Evolutionary conservation across 1,139 yeast genomes (phyloP).

Genomic region (Debaryomyces robertsiae): DNA sequence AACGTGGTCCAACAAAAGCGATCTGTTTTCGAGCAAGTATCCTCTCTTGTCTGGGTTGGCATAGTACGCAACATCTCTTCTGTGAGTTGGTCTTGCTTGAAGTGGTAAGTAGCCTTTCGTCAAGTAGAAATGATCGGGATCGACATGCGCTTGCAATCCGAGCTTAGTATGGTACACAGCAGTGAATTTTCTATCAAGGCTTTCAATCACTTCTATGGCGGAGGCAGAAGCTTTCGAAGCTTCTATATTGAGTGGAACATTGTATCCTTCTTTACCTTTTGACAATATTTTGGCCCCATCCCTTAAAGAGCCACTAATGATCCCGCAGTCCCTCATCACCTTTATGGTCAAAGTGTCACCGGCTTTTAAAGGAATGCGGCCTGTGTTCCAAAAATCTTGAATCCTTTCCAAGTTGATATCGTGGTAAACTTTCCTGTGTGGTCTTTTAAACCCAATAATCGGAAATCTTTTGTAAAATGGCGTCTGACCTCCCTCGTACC

Average conservation of each 20-base stretch:
- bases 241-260: constrained; percentile 69
- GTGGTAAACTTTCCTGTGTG: constrained; percentile 49
- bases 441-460: constrained; percentile 80
- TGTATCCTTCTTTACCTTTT: constrained; percentile 58
- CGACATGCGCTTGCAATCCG: constrained; percentile 71
- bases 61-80: constrained; percentile 80
- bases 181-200: constrained; percentile 69
- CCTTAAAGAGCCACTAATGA: constrained; percentile 67
- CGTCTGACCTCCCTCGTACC: constrained; percentile 99
- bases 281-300: constrained; percentile 87
- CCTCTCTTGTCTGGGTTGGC: constrained; percentile 75
- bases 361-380: constrained; percentile 64
- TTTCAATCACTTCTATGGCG: constrained; percentile 76
- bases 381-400: constrained; percentile 63
- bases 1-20: constrained; percentile 42
- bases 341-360: constrained; percentile 65
- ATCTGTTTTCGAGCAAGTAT: constrained; percentile 53
- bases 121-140: constrained; percentile 69
- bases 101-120: constrained; percentile 81
- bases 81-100: constrained; percentile 81
- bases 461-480: constrained; percentile 90
- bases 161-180: constrained; percentile 70
- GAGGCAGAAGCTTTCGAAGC: constrained; percentile 77
- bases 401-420: constrained; percentile 61
- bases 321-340: constrained; percentile 71